Base-by-base conservation (phyloP, 441 rosid genomes). In the Euphorbia celastroides region DNA sequence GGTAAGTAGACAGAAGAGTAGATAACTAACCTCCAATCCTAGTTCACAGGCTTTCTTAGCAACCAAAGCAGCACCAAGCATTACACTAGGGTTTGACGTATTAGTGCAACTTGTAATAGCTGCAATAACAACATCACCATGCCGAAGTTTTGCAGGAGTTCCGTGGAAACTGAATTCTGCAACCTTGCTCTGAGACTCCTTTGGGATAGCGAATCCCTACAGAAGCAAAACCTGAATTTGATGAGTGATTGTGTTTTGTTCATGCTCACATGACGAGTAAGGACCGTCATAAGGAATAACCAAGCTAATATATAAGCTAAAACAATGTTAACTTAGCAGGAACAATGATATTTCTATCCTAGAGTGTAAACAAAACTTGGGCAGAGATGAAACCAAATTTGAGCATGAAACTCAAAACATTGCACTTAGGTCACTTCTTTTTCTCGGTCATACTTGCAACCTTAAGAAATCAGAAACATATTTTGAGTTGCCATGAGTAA, bases 71-170 rank as follows among this genome's bases (percentile, higher is more conserved):
- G 94, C 97, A 70, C 97, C 98, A 69, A 93, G 96, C 97, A 93
- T 90, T 26, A 93, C 97, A 75, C 93, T 93, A 6, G 97, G 98
- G 77, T 93, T 93, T 68, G 97, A 93, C 57, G 98, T 93, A 75
- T 93, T 93, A 60, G 98, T 90, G 84, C 97, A 93, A 81, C 98
- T 93, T 30, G 98, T 93, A 77, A 93, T 90, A 51, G 97, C 96
- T 61, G 97, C 98, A 65, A 93, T 93, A 69, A 93, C 97, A 61
- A 93, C 94, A 84, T 85, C 92, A 42, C 97, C 97, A 68, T 93
- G 98, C 71, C 80, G 86, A 46, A 93, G 89, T 68, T 85, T 81
- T 34, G 97, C 93, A 51, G 81, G 75, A 60, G 85, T 81, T 44
- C 90, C 96, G 62, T 78, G 81, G 66, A 88, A 93, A 71, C 71